phyloP scores from a whole-genome alignment of 1,139 yeast species.

The Zygosaccharomyces sapae region DNA sequence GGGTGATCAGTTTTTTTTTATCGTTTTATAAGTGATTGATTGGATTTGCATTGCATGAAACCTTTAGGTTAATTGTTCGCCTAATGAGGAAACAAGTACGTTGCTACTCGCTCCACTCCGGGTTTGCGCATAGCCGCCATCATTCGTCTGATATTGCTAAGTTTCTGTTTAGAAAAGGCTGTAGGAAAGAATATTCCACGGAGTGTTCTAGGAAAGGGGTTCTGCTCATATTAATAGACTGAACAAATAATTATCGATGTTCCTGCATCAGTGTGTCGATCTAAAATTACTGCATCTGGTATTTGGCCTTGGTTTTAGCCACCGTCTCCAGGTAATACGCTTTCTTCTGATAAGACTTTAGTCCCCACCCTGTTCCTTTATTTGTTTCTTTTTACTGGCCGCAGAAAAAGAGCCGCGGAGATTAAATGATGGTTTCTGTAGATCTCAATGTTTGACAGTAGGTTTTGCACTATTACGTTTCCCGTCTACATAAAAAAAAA shows the following conservation, averaged over 20 bases:
- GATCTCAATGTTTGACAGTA: no score
- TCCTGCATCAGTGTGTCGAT: background rate
- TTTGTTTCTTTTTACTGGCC: no score
- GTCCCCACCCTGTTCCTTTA: no score
- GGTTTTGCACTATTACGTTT: no score
- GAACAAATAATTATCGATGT: background rate
- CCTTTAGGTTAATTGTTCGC: conserved; percentile 5
- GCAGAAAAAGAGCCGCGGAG: no score
- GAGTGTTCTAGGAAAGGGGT: background rate
- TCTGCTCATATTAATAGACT: background rate
- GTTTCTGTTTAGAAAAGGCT: background rate
- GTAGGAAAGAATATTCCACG: background rate
- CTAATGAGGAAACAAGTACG: conserved; percentile 1
- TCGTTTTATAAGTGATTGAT: conserved; percentile 1
- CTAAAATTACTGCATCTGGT: background rate
- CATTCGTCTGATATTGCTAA: background rate
- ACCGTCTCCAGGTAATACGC: background rate
- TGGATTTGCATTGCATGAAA: conserved; percentile 4
- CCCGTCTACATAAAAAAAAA: no score
- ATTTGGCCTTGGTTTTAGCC: background rate
- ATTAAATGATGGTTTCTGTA: no score
- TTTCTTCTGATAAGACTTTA: background rate
- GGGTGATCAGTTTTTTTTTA: background rate
- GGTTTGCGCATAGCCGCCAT: conserved; percentile 1
- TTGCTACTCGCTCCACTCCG: conserved; percentile 5